Base-by-base conservation (phyloP, 768 basidiomycete genomes). In the Suillus spraguei region DNA sequence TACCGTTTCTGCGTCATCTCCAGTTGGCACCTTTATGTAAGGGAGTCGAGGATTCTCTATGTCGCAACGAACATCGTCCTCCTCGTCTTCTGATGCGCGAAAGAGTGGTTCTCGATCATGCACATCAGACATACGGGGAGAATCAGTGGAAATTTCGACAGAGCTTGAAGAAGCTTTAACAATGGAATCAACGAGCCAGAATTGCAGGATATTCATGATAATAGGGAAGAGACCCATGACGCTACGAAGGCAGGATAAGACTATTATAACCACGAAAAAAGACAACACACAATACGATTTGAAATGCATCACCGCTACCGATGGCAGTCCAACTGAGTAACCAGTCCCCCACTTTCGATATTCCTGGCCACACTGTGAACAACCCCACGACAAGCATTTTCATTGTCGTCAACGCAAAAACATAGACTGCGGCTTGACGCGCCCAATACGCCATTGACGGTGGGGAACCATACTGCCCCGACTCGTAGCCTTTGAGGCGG, bases 121-220 rank as follows among this genome's bases (percentile, higher is more conserved):
- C 24, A 72, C 65, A 39, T 83, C 77, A 0, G 78, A 74, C 41
- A 77, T 71, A 20, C 76, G 73, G 6, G 81, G 73, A 0, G 77
- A 70, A 62, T 80, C 77, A 0, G 81, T 55, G 24, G 80, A 83
- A 24, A 84, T 72, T 28, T 78, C 70, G 4, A 82, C 69, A 10
- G 77, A 66, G 35, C 71, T 67, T 41, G 74, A 70, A 10, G 86
- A 86, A 2, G 88, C 89, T 77, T 95, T 95, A 71, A 95, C 92
- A 60, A 95, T 95, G 0, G 92, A 91, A 77, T 97, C 94, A 63
- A 97, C 95, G 59, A 97, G 79, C 88, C 95, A 95, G 82, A 98
- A 98, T 73, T 99, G 97, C 13, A 94, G 68, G 42, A 94, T 78
- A 74, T 95, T 95, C 92, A 94, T 93, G 49, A 88, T 78, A 67